These are phyloP conservation scores for Panicum hallii DNA, from an alignment of 202 grass and related monocot species.

Conservation along the genomic window DNA sequence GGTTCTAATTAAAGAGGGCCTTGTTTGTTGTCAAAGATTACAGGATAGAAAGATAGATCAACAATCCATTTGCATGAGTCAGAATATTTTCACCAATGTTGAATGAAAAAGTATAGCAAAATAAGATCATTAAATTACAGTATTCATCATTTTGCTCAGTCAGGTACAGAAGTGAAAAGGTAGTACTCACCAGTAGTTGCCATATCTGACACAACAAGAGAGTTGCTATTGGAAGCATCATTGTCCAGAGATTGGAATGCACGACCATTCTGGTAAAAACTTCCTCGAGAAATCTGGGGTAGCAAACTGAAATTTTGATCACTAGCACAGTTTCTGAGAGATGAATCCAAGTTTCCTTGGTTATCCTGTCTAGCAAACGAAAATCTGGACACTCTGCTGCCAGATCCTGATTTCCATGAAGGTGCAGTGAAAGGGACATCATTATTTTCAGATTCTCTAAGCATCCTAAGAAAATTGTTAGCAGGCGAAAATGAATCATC, in stretches of 20 bases:
- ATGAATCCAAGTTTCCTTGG: slow-evolving; percentile 60
- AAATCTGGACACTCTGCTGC: slow-evolving; percentile 87
- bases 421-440: slow-evolving; percentile 44
- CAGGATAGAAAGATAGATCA: slow-evolving; percentile 4
- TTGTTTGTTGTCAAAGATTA: not conserved
- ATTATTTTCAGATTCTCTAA: slow-evolving; percentile 64
- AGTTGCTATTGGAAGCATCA: slow-evolving; percentile 25
- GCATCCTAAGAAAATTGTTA: slow-evolving; percentile 71
- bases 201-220: slow-evolving; percentile 31
- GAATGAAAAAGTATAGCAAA: not conserved
- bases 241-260: slow-evolving; percentile 43
- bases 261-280: slow-evolving; percentile 56
- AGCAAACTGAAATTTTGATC: slow-evolving; percentile 61
- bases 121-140: slow-evolving; percentile 6
- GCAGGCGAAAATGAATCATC: slow-evolving; percentile 70
- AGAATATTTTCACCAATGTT: slow-evolving; percentile 22
- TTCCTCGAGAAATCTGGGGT: slow-evolving; percentile 55
- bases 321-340: slow-evolving; percentile 53
- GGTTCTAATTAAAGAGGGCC: not conserved
- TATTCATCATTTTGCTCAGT: slow-evolving; percentile 8
- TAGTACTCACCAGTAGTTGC: slow-evolving; percentile 50
- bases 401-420: slow-evolving; percentile 69
- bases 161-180: slow-evolving; percentile 1
- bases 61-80: not conserved
- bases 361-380: slow-evolving; percentile 92